Evolutionary conservation across 768 basidiomycete species (phyloP).

Genomic region (Tulasnella sp.): DNA sequence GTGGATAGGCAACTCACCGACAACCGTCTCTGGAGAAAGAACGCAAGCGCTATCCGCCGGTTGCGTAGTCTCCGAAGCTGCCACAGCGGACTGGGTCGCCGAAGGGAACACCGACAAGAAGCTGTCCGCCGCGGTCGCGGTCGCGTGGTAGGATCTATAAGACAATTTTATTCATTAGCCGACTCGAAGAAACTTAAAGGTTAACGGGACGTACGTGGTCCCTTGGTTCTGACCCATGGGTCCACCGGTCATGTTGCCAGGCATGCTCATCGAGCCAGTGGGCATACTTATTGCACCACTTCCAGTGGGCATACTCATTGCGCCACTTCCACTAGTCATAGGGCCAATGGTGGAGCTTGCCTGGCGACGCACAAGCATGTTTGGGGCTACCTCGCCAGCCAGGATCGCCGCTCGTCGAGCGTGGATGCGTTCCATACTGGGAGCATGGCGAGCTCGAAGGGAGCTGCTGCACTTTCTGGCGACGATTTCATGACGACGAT

Average conservation of each 20-base stretch:
- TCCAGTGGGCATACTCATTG: no score
- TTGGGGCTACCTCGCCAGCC: neutral
- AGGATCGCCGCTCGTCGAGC: neutral
- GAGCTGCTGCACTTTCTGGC: neutral
- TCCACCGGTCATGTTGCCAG: neutral
- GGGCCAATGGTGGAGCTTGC: no score
- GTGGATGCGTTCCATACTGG: neutral
- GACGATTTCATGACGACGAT: neutral
- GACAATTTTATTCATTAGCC: neutral
- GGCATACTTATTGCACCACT: no score
- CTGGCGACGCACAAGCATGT: neutral
- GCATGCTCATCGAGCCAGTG: no score
- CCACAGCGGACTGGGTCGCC: neutral
- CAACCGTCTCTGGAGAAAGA: neutral
- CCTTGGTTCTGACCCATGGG: neutral
- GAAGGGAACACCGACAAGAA: neutral
- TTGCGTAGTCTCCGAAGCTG: neutral
- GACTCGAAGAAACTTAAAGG: neutral
- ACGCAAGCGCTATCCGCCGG: neutral
- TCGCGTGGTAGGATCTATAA: neutral
- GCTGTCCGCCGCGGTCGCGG: neutral
- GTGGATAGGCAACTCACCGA: neutral
- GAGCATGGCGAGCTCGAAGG: neutral
- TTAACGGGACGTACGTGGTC: neutral
- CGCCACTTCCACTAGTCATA: neutral